A percentile compares a stretch with the other conserved stretches of the same genome.
phyloP scores from a whole-genome alignment of 1,284 basidiomycete genomes.

The Ceraceosorus bombacis region DNA sequence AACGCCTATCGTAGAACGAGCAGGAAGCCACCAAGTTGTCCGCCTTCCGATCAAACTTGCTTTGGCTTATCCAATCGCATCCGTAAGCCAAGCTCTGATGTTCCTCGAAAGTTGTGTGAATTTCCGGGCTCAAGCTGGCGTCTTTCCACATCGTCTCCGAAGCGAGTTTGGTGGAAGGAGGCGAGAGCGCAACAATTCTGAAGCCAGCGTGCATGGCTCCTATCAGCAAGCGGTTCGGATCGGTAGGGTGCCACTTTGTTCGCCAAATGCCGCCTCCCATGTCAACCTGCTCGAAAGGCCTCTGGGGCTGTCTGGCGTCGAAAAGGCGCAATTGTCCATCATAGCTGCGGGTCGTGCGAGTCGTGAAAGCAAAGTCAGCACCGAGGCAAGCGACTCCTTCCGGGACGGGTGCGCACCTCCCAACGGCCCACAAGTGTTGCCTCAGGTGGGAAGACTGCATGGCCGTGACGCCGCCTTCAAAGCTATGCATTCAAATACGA shows the following conservation, averaged over 20 bases:
- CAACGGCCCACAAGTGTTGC: slow-evolving; percentile 79
- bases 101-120: slow-evolving; percentile 61
- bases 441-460: slow-evolving; percentile 75
- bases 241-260: slow-evolving; percentile 82
- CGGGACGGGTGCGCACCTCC: slow-evolving; percentile 57
- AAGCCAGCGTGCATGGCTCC: slow-evolving; percentile 98
- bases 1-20: no score
- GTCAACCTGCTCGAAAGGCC: slow-evolving; percentile 59
- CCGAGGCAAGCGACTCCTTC: neutral
- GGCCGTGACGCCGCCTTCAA: slow-evolving; percentile 85
- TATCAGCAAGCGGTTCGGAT: slow-evolving; percentile 61
- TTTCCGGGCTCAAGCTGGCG: slow-evolving; percentile 21
- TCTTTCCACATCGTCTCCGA: slow-evolving; percentile 4
- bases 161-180: slow-evolving; percentile 6
- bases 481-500: slow-evolving; percentile 44
- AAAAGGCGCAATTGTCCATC: slow-evolving; percentile 74
- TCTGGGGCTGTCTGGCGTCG: slow-evolving; percentile 65
- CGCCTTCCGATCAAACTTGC: no score
- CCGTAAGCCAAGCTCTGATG: slow-evolving; percentile 88
- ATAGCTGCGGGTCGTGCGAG: slow-evolving; percentile 55
- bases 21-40: no score
- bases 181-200: slow-evolving; percentile 52
- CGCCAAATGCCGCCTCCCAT: slow-evolving; percentile 93
- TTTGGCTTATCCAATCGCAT: slow-evolving; percentile 64
- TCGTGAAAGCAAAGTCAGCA: slow-evolving; percentile 15